Evolutionary conservation across 306 rosid species (phyloP).

Genomic region (Arachis hypogaea): DNA sequence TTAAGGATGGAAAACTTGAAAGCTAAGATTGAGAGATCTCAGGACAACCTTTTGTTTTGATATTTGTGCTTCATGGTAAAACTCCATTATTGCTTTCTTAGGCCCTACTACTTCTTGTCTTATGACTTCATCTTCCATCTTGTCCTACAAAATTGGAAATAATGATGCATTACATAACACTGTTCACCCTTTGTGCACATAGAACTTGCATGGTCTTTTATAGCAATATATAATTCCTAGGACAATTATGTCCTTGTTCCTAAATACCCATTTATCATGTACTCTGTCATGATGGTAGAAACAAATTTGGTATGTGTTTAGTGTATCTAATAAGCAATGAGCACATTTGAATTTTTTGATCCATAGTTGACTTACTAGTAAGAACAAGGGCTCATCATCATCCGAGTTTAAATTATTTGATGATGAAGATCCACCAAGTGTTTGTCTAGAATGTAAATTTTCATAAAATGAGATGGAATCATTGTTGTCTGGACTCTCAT

Average conservation of each 20-base stretch:
- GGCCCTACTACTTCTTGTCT: conserved; percentile 39
- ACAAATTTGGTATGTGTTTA: too few species aligned
- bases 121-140: conserved; percentile 40
- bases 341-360: too few species aligned
- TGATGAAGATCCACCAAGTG: background rate
- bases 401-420: background rate
- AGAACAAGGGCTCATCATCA: conserved; percentile 3
- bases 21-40: background rate
- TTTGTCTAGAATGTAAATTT: background rate
- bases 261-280: background rate
- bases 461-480: conserved; percentile 35
- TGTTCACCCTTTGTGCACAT: background rate
- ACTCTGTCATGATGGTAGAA: too few species aligned
- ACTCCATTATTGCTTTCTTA: conserved; percentile 35
- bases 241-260: background rate
- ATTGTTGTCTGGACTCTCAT: conserved; percentile 41
- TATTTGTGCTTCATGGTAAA: conserved; percentile 40
- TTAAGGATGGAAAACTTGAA: background rate
- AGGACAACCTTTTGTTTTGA: conserved; percentile 37
- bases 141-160: conserved; percentile 30
- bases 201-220: conserved; percentile 6
- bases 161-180: background rate
- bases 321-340: too few species aligned
- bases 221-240: background rate
- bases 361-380: conserved; percentile 30